Base-by-base conservation (phyloP, 352 stramenopile genomes). In the Phytophthora sp. region DNA sequence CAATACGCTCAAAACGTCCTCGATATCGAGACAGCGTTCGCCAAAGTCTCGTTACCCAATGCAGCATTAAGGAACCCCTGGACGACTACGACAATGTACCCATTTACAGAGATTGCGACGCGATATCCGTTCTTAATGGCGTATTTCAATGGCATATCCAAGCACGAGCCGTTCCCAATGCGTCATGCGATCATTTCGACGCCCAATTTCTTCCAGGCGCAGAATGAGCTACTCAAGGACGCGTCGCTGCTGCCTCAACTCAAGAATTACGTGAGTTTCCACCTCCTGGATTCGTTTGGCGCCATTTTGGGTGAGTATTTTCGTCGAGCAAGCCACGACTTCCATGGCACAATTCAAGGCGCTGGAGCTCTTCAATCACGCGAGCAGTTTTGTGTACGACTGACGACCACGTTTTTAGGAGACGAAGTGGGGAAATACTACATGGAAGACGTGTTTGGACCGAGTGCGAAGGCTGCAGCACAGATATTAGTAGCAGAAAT, bases 361-460 rank as follows among this genome's bases (percentile, higher is more conserved):
- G 39, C 54, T 0, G 59, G 66, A 3, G 51, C 51, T 23, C 65
- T 85, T 16, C 33, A 73, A 7, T 62, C 79, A 4, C 73, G 79
- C 15, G 63, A 74, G n/a, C 51, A 84, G 56, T 90, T 79, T 31
- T 90, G 82, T 46, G 81, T 95, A 42, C 69, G 76, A 29, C 73
- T 88, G 46, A 95, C 91, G 4, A 94, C 96, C 27, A 57, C 38
- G 16, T 91, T 87, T 45, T 57, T 98, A 15, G 91, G 91, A 33
- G 89, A 97, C 63, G 81, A 94, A 53, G 53, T 98, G 29, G 91
- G 91, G 4, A 79, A 96, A 59, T 78, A 97, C 35, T 98, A 97
- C 66, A 95, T 95, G 74, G 71, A 78, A 24, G 78, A 90, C 26
- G 88, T 96, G 49, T 98, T 98, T 74, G 86, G 88, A 59, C 69